Base-by-base conservation (phyloP, 2,329 filamentous ascomycete genomes). In the Chrysosporium keratinophilum region DNA sequence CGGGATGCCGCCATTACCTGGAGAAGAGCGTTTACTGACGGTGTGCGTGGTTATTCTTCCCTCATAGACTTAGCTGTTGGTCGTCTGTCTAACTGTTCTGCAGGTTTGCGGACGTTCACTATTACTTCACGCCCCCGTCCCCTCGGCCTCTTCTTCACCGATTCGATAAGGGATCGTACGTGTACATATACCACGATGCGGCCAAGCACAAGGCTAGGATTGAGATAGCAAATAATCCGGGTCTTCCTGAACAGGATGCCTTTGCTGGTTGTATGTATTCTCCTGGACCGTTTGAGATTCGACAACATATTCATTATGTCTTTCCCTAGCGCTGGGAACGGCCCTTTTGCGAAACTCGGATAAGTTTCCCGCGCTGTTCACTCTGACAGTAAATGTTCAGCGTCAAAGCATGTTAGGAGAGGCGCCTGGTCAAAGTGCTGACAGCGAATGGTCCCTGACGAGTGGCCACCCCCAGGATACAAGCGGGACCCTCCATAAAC, bases 31-130 rank as follows among this genome's bases (percentile, higher is more conserved):
- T 50, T 55, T 74, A 51, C 62, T 74, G 58, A 75, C 72, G 33
- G 64, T 74, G 74, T 76, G 62, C 71, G 71, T 65, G 41, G 41
- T 14, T 9, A 15, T 17, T 20, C 9, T 34, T 47, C 9, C 23
- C 31, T 51, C 45, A 49, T 52, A 14, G 35, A 40, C 14, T 45
- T 23, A 40, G 44, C 41, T 20, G 17, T 34, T 39, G 43, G 54
- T 52, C 23, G 3, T 3, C 3, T 45, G 9, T 42, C 56, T 61
- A 49, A 59, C 19, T 10, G 31, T 35, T 46, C 31, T 50, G 11
- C 59, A 84, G 81, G 61, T 84, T 81, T 62, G 77, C 78, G 55
- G 81, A 84, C 63, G 71, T 82, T 41, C 81, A 84, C 65, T 83
- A 81, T 64, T 83, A 78, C 67, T 81, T 84, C 66, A 73, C 74